A percentile compares a stretch with the other conserved stretches of the same genome.
phyloP scores from a whole-genome alignment of 1,139 yeast species.

The Diutina mesorugosa region DNA sequence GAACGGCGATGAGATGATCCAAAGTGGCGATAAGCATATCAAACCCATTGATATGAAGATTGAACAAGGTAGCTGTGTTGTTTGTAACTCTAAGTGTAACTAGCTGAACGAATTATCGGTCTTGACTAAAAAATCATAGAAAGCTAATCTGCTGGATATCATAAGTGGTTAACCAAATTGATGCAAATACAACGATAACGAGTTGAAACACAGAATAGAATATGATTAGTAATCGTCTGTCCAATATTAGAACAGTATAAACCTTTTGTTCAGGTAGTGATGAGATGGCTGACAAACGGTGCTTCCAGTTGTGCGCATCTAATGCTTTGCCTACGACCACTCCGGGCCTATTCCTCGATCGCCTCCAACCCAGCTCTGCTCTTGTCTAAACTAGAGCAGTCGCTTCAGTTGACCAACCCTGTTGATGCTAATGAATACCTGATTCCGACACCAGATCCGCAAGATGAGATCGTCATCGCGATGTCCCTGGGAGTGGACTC shows the following conservation, averaged over 20 bases:
- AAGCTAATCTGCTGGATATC: no score
- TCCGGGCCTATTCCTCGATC: neutral
- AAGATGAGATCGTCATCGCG: constrained; percentile 65
- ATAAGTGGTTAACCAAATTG: no score
- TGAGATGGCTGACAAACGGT: neutral
- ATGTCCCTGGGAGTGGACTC: constrained; percentile 98
- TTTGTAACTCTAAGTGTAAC: no score
- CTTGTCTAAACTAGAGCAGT: neutral
- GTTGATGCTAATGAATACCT: neutral
- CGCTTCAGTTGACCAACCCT: neutral
- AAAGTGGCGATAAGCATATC: neutral
- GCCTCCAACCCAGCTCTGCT: neutral
- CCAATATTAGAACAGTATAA: no score
- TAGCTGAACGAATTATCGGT: no score
- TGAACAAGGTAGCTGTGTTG: no score
- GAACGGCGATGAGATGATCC: neutral
- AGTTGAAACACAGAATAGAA: no score
- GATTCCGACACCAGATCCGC: constrained; percentile 32
- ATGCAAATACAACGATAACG: no score
- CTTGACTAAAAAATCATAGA: no score
- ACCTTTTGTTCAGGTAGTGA: neutral
- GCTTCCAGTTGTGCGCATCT: neutral
- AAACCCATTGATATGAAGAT: no score
- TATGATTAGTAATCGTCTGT: no score
- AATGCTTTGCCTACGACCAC: neutral